These are phyloP conservation scores for Lumnitzera littorea DNA, from an alignment of 345 rosid genomes.

Conservation along the genomic window DNA sequence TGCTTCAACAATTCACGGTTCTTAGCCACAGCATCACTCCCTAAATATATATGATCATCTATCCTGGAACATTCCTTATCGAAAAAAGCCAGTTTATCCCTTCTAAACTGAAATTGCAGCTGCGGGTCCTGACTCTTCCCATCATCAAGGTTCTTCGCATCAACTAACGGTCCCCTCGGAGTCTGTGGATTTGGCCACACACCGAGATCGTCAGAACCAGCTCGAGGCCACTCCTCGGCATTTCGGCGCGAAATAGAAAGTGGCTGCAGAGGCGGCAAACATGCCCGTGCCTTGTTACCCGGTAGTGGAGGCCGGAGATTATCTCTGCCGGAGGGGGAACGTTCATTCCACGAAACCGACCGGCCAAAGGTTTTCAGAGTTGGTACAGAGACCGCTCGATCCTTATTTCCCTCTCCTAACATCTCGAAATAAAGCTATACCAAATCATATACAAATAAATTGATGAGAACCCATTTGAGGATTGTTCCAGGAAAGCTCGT, in stretches of 20 bases:
- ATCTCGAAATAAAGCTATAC: constrained; percentile 17
- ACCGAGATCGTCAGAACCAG: constrained; percentile 71
- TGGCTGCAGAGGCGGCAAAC: constrained; percentile 56
- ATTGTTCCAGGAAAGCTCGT: constrained; percentile 29
- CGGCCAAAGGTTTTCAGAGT: constrained; percentile 41
- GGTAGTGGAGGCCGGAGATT: constrained; percentile 26
- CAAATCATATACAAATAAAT: constrained; percentile 16
- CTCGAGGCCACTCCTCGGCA: constrained; percentile 63
- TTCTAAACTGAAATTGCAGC: constrained; percentile 52
- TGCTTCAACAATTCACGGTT: constrained; percentile 47
- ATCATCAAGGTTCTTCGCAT: constrained; percentile 12
- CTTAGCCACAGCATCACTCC: constrained; percentile 71
- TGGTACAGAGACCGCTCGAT: constrained; percentile 20
- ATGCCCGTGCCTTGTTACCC: constrained; percentile 37
- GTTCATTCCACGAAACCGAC: constrained; percentile 63
- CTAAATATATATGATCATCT: constrained; percentile 54
- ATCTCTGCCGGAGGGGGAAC: constrained; percentile 38
- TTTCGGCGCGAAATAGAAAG: constrained; percentile 41
- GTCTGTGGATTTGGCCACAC: constrained; percentile 72
- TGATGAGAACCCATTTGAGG: constrained; percentile 28
- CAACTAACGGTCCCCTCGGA: constrained; percentile 31
- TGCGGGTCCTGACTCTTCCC: constrained; percentile 21
- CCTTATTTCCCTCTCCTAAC: constrained; percentile 36
- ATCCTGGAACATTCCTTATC: constrained; percentile 70
- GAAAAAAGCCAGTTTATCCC: constrained; percentile 61